Percentiles rank a stretch among this genome's conserved stretches.
phyloP scores from a whole-genome alignment of 2,329 filamentous ascomycete genomes.

The Camillea tinctor region DNA sequence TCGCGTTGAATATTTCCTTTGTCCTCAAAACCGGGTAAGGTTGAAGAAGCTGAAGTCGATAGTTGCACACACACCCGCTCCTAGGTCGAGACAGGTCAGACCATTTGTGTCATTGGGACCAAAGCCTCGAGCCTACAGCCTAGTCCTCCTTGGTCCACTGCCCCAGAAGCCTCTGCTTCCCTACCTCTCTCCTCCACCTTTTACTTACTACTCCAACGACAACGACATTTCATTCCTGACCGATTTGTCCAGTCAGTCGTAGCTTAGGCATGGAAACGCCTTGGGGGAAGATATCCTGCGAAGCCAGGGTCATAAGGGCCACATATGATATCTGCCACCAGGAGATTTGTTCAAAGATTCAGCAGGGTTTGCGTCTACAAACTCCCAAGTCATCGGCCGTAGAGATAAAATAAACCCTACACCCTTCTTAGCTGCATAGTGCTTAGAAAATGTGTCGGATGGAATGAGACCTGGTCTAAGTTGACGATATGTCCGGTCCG shows the following conservation, averaged over 20 bases:
- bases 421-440: constrained; percentile 8
- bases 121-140: constrained; percentile 18
- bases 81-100: constrained; percentile 12
- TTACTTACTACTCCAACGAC: constrained; percentile 25
- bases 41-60: constrained; percentile 11
- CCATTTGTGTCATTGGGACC: constrained; percentile 14
- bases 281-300: constrained; percentile 30
- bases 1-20: constrained; percentile 16
- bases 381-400: constrained; percentile 16
- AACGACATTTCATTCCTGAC: constrained; percentile 19
- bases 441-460: constrained; percentile 4
- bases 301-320: constrained; percentile 25
- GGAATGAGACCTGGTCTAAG: constrained; percentile 7
- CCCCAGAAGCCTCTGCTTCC: constrained; percentile 11
- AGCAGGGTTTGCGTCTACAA: constrained; percentile 20
- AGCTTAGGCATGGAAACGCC: constrained; percentile 22
- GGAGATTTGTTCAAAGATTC: constrained; percentile 28
- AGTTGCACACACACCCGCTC: constrained; percentile 13
- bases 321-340: constrained; percentile 27
- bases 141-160: constrained; percentile 10
- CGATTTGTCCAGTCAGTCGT: constrained; percentile 20
- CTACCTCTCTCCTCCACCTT: constrained; percentile 12
- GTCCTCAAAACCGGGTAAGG: constrained; percentile 18
- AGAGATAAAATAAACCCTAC: constrained; percentile 15
- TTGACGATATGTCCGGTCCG: constrained; percentile 7